phyloP scores from a whole-genome alignment of 169 alveolate species.

The Eimeria tenella region DNA sequence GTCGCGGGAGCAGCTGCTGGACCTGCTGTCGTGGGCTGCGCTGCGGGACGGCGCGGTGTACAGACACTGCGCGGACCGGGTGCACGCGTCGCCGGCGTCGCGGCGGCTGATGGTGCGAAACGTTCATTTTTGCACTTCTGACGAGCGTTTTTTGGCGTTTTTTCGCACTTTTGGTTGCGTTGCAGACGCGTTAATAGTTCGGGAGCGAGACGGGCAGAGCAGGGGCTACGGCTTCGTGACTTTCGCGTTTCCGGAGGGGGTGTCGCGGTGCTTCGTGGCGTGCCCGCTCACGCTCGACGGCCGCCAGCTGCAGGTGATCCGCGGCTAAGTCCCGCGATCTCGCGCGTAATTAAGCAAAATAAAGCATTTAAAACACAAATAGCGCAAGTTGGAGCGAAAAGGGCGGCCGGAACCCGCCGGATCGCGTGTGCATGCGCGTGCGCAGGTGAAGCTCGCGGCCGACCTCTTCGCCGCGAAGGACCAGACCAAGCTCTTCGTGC shows the following conservation, averaged over 20 bases:
- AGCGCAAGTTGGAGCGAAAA: too few relatives aligned
- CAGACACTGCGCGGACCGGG: constrained; percentile 83
- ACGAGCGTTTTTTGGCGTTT: neutral
- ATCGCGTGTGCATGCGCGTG: too few relatives aligned
- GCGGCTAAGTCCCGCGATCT: too few relatives aligned
- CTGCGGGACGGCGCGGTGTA: constrained; percentile 80
- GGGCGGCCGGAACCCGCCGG: too few relatives aligned
- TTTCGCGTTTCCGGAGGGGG: constrained; percentile 83
- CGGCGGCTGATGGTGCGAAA: constrained; percentile 61
- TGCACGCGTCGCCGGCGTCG: constrained; percentile 75
- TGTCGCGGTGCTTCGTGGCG: constrained; percentile 76
- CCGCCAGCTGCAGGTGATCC: neutral
- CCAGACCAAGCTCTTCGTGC: constrained; percentile 85
- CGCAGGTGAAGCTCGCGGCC: constrained; percentile 63
- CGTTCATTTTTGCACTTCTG: constrained; percentile 16
- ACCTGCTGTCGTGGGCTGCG: constrained; percentile 85
- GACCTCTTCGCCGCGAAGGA: constrained; percentile 73
- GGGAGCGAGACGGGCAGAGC: constrained; percentile 87
- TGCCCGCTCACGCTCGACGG: constrained; percentile 7
- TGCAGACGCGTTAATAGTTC: constrained; percentile 83
- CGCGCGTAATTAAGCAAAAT: too few relatives aligned
- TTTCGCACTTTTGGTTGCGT: neutral
- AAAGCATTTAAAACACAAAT: too few relatives aligned
- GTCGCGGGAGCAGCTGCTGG: constrained; percentile 87
- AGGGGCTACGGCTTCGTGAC: constrained; percentile 90